Evolutionary conservation across 345 rosid species (phyloP).

Genomic region (Acer saccharum): DNA sequence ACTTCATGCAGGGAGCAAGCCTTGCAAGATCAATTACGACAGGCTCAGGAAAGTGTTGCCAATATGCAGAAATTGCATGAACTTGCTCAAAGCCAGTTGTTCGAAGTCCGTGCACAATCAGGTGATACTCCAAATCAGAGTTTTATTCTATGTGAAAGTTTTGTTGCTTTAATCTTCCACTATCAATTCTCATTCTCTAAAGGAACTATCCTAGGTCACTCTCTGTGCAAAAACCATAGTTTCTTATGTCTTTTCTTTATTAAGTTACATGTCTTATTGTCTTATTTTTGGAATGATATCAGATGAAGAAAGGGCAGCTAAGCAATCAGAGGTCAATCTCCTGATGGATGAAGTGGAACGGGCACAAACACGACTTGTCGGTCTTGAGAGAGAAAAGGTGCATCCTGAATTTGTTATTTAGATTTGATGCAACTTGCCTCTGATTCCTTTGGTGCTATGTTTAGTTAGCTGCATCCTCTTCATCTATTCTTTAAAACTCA

Average conservation of each 20-base stretch:
- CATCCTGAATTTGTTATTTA: constrained; percentile 10
- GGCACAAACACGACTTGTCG: constrained; percentile 91
- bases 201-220: background rate
- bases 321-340: constrained; percentile 92
- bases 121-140: constrained; percentile 48
- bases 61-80: constrained; percentile 97
- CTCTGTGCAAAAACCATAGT: background rate
- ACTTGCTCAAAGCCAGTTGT: constrained; percentile 96
- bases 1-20: constrained; percentile 70
- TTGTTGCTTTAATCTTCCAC: constrained; percentile 6
- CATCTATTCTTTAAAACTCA: background rate
- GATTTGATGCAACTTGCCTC: background rate
- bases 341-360: constrained; percentile 99
- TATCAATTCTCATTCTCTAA: background rate
- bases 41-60: constrained; percentile 91
- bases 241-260: constrained; percentile 12
- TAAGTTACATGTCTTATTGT: constrained; percentile 6
- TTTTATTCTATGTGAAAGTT: background rate
- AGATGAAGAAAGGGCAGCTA: constrained; percentile 93
- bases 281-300: constrained; percentile 27
- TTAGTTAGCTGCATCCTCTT: background rate
- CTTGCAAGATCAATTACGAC: constrained; percentile 97
- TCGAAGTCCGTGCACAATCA: constrained; percentile 95
- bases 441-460: background rate
- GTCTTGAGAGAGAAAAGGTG: constrained; percentile 98